phyloP scores from a whole-genome alignment of 345 rosid species.

The Eucalyptus fibrosa region DNA sequence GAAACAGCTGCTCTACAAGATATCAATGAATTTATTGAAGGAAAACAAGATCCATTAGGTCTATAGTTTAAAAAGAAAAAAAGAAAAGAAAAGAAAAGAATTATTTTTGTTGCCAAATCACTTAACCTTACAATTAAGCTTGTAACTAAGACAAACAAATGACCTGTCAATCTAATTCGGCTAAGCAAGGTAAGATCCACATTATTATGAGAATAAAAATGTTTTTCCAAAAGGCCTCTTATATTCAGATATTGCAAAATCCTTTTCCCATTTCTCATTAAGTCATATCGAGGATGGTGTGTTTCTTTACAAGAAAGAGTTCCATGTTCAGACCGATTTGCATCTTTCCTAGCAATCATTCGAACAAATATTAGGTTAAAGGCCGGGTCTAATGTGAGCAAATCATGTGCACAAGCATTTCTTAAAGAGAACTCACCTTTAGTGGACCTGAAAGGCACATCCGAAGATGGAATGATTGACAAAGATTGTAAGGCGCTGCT shows the following conservation, averaged over 20 bases:
- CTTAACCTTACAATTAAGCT: neutral
- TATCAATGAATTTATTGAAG: neutral
- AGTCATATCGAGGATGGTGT: neutral
- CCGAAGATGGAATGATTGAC: conserved; percentile 57
- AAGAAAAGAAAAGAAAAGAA: neutral
- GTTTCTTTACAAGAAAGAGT: neutral
- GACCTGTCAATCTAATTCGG: neutral
- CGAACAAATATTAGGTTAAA: neutral
- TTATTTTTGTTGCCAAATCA: neutral
- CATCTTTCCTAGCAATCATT: neutral
- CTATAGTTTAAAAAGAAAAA: neutral
- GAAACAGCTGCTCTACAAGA: neutral
- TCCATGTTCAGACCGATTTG: neutral
- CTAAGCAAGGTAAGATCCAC: neutral
- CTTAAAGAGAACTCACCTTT: conserved; percentile 23
- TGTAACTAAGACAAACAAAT: neutral
- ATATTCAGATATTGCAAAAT: neutral
- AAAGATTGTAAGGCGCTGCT: conserved; percentile 50
- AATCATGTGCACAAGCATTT: neutral
- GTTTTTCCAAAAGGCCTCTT: neutral
- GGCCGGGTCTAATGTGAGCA: neutral
- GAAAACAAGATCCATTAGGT: neutral
- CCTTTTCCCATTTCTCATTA: neutral
- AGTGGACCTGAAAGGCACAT: conserved; percentile 64
- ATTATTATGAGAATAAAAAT: neutral